Evolutionary conservation across 805 yeast genomes (phyloP).

Genomic region (Saturnispora silvae): DNA sequence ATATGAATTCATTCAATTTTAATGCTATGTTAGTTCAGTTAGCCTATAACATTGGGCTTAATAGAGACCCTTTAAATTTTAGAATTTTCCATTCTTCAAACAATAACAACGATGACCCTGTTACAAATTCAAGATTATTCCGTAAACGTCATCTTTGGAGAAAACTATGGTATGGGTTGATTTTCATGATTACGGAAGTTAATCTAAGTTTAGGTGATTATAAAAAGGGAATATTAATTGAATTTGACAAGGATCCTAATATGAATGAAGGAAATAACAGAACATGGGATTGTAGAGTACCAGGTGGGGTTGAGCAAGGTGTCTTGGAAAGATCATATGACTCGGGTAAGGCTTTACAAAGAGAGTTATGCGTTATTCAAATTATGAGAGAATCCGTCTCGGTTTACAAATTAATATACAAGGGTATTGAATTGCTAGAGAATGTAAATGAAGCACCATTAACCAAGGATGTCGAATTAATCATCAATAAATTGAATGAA

Average conservation of each 20-base stretch:
- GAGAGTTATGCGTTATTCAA: conserved; percentile 37
- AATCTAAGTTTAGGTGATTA: conserved; percentile 30
- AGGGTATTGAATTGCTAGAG: conserved; percentile 29
- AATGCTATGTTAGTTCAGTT: conserved; percentile 30
- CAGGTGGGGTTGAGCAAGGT: conserved; percentile 30
- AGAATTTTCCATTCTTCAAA: conserved; percentile 22
- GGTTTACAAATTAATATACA: conserved; percentile 33
- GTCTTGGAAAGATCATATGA: conserved; percentile 26
- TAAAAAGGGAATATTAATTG: conserved; percentile 28
- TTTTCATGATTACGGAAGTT: conserved; percentile 26
- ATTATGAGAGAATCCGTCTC: conserved; percentile 37
- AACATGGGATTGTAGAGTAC: conserved; percentile 30
- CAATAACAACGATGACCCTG: conserved; percentile 20
- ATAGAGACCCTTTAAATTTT: conserved; percentile 38
- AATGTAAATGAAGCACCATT: conserved; percentile 28
- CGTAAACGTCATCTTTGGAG: conserved; percentile 31
- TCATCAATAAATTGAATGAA: conserved; percentile 22
- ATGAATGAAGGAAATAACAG: conserved; percentile 22
- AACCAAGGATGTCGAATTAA: conserved; percentile 22
- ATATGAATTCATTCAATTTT: conserved; percentile 27
- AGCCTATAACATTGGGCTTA: conserved; percentile 37
- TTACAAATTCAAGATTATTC: conserved; percentile 23
- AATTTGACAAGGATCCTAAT: conserved; percentile 28
- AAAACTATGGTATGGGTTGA: conserved; percentile 29
- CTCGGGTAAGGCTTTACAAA: conserved; percentile 20